Base-by-base conservation (phyloP, 495 filamentous ascomycete species). In the Hyaloscypha variabilis region DNA sequence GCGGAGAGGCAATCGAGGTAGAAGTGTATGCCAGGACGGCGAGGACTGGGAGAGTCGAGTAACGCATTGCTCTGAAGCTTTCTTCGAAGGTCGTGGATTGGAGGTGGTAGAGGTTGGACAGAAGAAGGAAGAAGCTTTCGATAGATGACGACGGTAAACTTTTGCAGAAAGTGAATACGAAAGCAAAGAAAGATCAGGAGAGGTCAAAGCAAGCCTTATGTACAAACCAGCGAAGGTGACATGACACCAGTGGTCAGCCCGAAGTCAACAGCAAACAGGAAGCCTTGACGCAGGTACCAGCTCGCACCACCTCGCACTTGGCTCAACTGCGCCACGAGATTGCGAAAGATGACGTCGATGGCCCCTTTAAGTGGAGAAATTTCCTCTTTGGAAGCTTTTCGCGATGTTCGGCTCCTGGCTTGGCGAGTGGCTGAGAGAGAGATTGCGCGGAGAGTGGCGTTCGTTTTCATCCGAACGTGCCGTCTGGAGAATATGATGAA, bases 1-100 rank as follows among this genome's bases (percentile, higher is more conserved):
- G 30, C 46, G 30, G 28, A 8, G 3, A 34, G 54, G 53, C 42
- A 13, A 51, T 49, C 28, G 71, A 61, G 13, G 50, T 64, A 19
- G 60, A 63, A 11, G 55, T 59, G 29, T 31, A 65, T 30, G 61
- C 55, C n/a, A 66, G 56, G 28, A 66, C 60, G 56, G 63, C 68
- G 14, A 69, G 60, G 23, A 64, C 68, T 50, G 71, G 65, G 14
- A 68, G 39, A 34, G 65, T 62, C 13, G 71, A 70, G 46, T 66
- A 66, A 57, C 65, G 69, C 67, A 67, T 65, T 21, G 51, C 67
- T 36, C 14, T 50, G 58, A 8, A 26, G 39, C 25, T 49, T 10
- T 50, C 19, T 17, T 46, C n/a, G 31, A 6, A 36, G 13, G 13
- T 36, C 31, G 39, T 46, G 19, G 39, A 46, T 46, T 3, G 39